Conservation (phyloP, 169 alveolate species). For the Plasmodium berghei region DNA sequence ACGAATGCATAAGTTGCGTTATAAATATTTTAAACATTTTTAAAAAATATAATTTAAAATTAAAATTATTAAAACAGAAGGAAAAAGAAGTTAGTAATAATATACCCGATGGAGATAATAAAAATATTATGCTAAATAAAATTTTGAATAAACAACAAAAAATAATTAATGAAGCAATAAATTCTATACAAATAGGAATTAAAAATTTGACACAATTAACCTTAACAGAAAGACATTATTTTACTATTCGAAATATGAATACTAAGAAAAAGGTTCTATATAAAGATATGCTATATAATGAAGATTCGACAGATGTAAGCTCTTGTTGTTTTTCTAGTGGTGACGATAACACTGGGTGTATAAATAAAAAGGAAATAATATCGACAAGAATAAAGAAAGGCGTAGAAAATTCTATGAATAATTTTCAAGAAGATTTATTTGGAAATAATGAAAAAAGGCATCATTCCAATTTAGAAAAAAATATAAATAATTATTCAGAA, state of each 20-base stretch:
- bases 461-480: too few relatives aligned
- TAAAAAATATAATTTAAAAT: slow-evolving; percentile 66
- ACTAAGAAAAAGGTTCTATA: slow-evolving; percentile 38
- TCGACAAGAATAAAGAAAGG: neutral
- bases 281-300: slow-evolving; percentile 38
- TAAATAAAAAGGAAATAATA: neutral
- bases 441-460: too few relatives aligned
- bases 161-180: slow-evolving; percentile 71
- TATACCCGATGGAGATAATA: neutral
- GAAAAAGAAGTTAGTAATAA: slow-evolving; percentile 26
- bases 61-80: slow-evolving; percentile 65
- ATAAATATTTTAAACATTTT: slow-evolving; percentile 69
- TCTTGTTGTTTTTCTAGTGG: slow-evolving; percentile 76
- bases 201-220: slow-evolving; percentile 69
- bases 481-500: too few relatives aligned
- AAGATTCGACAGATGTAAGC: slow-evolving; percentile 70
- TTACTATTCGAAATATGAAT: slow-evolving; percentile 32
- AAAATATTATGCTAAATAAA: slow-evolving; percentile 10
- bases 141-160: slow-evolving; percentile 38
- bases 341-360: neutral
- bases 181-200: slow-evolving; percentile 63
- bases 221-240: slow-evolving; percentile 72
- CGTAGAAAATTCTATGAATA: neutral
- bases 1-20: slow-evolving; percentile 64
- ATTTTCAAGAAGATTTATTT: neutral